A percentile compares a stretch with the other conserved stretches of the same genome.
Conservation (phyloP, 2,329 filamentous ascomycete species). For the Didymella segeticola region DNA sequence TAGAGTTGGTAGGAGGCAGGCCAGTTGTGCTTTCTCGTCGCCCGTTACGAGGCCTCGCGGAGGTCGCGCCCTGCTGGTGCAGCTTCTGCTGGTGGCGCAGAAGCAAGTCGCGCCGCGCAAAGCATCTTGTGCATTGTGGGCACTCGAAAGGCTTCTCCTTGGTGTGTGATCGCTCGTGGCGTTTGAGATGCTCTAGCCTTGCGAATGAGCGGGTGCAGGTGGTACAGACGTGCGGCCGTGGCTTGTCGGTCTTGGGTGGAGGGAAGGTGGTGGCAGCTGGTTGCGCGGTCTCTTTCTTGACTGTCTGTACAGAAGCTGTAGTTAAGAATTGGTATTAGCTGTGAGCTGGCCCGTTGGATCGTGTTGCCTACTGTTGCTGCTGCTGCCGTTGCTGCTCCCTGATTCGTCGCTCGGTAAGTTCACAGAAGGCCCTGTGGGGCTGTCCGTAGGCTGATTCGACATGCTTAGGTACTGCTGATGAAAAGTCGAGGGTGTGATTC, state of each 20-base stretch:
- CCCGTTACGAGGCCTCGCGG: constrained; percentile 79
- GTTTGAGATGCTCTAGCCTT: constrained; percentile 92
- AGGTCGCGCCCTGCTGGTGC: constrained; percentile 89
- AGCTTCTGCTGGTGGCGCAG: constrained; percentile 98
- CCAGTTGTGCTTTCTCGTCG: constrained; percentile 87
- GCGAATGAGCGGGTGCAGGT: constrained; percentile 94
- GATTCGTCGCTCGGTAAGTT: constrained; percentile 40
- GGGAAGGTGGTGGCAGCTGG: constrained; percentile 61
- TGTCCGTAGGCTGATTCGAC: constrained; percentile 16
- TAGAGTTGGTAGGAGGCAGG: constrained; percentile 67
- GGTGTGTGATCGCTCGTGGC: constrained; percentile 96
- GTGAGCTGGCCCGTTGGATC: neutral
- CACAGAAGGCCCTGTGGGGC: constrained; percentile 36
- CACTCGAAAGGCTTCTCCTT: constrained; percentile 99
- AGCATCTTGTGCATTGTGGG: constrained; percentile 91
- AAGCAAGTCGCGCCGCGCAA: constrained; percentile 89
- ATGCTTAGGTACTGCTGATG: neutral
- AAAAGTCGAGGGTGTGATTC: neutral
- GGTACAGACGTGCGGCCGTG: constrained; percentile 88
- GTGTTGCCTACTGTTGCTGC: constrained; percentile 42
- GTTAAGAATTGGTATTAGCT: constrained; percentile 28
- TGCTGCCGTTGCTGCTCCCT: constrained; percentile 32
- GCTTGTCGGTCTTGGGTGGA: constrained; percentile 95
- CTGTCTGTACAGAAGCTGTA: constrained; percentile 42
- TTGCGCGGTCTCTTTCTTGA: constrained; percentile 40